Percentiles rank a stretch among this genome's conserved stretches.
These are phyloP conservation scores for Panicum hallii DNA, from an alignment of 202 grass and related monocot genomes.

Conservation along the genomic window DNA sequence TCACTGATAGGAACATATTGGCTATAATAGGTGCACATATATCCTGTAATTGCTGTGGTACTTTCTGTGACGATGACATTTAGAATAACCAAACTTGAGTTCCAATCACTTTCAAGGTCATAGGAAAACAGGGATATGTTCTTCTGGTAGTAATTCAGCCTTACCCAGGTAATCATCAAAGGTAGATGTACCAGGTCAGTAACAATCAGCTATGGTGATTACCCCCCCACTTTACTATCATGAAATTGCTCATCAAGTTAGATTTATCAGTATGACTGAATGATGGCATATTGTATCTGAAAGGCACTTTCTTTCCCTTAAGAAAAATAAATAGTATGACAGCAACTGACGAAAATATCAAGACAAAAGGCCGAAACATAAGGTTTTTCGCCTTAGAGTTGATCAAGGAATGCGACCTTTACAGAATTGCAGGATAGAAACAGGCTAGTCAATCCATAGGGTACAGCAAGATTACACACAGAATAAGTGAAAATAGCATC, in stretches of 20 bases:
- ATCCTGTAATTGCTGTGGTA: background rate
- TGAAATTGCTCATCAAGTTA: background rate
- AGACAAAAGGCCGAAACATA: background rate
- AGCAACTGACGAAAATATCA: slow-evolving; percentile 41
- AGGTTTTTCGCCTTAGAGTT: background rate
- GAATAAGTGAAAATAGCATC: background rate
- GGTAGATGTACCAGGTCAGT: background rate
- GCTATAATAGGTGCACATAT: background rate
- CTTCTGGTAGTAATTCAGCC: background rate
- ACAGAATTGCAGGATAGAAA: background rate
- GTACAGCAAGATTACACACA: background rate
- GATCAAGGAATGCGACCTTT: background rate
- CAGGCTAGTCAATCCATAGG: background rate
- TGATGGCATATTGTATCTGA: background rate
- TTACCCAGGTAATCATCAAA: background rate
- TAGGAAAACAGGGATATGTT: background rate
- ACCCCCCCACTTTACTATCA: background rate
- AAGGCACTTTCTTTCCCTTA: background rate
- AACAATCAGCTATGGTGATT: background rate
- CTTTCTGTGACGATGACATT: slow-evolving; percentile 17
- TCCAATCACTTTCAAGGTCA: background rate
- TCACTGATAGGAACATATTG: background rate
- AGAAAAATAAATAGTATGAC: slow-evolving; percentile 33
- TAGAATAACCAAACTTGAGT: background rate
- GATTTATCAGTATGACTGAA: background rate